A percentile compares a stretch with the other conserved stretches of the same genome.
Evolutionary conservation across 2,329 filamentous ascomycete genomes (phyloP).

Genomic region (Scortechinia acanthostroma): DNA sequence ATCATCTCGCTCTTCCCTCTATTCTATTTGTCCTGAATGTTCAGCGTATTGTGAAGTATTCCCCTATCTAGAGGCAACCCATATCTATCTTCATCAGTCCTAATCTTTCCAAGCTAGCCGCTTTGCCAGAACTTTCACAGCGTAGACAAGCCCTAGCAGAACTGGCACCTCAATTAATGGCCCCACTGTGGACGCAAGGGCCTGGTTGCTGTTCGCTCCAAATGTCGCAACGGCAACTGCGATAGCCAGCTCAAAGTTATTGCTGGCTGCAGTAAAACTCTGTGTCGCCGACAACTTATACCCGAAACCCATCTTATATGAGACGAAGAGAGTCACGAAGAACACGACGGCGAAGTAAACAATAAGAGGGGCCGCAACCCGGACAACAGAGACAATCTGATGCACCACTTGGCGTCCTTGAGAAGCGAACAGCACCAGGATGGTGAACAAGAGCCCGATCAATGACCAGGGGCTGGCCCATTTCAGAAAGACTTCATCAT

Average conservation of each 20-base stretch:
- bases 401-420: background rate
- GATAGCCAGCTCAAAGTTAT: slow-evolving; percentile 1
- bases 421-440: background rate
- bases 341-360: background rate
- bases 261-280: background rate
- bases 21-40: no score
- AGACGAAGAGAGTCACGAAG: background rate
- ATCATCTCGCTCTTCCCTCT: no score
- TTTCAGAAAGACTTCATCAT: background rate
- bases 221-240: background rate
- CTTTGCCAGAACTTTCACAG: background rate
- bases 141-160: slow-evolving; percentile 3
- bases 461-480: background rate
- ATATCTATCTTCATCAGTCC: background rate
- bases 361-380: background rate
- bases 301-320: background rate
- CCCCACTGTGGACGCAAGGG: slow-evolving; percentile 4
- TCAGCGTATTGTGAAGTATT: no score
- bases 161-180: slow-evolving; percentile 5
- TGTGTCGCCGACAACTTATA: background rate
- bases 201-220: slow-evolving; percentile 2
- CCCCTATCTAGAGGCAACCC: no score
- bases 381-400: background rate
- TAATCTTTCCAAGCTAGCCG: background rate
- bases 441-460: background rate